These are phyloP conservation scores for Zygosaccharomyces pseudobailii DNA, from an alignment of 1,139 yeast genomes.

Conservation along the genomic window DNA sequence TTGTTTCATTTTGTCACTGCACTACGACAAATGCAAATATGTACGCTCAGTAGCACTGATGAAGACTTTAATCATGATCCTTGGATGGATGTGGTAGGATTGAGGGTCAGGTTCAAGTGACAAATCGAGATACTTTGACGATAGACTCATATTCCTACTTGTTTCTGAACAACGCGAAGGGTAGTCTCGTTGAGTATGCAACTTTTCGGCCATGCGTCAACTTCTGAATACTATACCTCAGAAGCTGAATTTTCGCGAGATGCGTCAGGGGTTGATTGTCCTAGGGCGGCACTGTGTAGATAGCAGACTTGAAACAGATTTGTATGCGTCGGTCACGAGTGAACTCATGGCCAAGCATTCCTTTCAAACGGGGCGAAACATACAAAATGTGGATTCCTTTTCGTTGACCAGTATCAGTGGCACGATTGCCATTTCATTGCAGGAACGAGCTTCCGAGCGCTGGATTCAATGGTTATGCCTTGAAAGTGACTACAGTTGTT, in stretches of 20 bases:
- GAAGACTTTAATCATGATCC: not conserved
- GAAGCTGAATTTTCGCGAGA: not conserved
- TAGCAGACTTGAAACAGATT: not conserved
- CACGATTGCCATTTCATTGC: not conserved
- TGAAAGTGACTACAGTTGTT: not conserved
- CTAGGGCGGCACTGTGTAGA: not conserved
- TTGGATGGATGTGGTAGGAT: not conserved
- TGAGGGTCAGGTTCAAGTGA: not conserved
- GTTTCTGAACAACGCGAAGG: not conserved
- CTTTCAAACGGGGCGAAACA: not conserved
- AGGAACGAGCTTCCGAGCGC: conserved; percentile 3
- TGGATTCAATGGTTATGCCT: not conserved
- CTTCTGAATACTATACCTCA: not conserved
- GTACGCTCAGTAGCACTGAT: not conserved
- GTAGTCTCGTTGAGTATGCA: not conserved
- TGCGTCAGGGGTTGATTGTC: not conserved
- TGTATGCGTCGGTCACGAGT: not conserved
- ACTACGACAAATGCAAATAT: not conserved
- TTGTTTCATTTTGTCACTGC: too few species aligned
- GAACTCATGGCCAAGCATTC: conserved; percentile 4
- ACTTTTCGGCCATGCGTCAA: not conserved
- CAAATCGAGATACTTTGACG: not conserved
- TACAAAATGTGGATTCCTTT: not conserved
- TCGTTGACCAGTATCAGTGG: not conserved
- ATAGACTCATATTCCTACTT: not conserved